A percentile compares a stretch with the other conserved stretches of the same genome.
phyloP scores from a whole-genome alignment of 1,284 basidiomycete genomes.

The Ceratobasidium sp. region DNA sequence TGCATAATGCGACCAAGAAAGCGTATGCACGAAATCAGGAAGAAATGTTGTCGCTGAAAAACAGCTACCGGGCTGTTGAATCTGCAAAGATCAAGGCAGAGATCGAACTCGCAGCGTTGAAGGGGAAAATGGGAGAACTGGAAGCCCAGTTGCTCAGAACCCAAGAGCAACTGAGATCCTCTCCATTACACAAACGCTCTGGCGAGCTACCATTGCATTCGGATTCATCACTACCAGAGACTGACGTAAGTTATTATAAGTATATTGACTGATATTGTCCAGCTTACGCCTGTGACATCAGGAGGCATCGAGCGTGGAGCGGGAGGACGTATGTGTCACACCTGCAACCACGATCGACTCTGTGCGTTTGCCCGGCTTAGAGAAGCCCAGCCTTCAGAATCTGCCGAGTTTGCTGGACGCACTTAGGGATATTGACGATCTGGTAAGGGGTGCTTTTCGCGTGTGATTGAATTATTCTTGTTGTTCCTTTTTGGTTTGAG shows the following conservation, averaged over 20 bases:
- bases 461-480: too few species aligned
- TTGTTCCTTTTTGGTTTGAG: too few species aligned
- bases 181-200: background rate
- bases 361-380: background rate
- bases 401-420: conserved; percentile 45
- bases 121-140: conserved; percentile 36
- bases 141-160: conserved; percentile 36
- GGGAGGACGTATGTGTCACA: conserved; percentile 7
- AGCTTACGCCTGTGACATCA: conserved; percentile 5
- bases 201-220: conserved; percentile 13
- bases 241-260: conserved; percentile 14
- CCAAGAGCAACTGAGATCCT: background rate
- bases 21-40: conserved; percentile 1
- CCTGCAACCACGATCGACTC: conserved; percentile 3
- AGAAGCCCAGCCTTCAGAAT: conserved; percentile 12
- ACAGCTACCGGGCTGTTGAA: background rate
- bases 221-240: background rate
- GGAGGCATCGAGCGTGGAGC: conserved; percentile 29
- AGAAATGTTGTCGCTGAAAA: background rate
- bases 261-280: background rate
- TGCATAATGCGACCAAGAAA: conserved; percentile 3
- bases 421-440: conserved; percentile 47
- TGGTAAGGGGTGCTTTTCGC: conserved; percentile 42
- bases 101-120: conserved; percentile 41
- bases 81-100: conserved; percentile 34